Evolutionary conservation across 306 rosid genomes (phyloP).

Genomic region (Adenanthera pavonina): DNA sequence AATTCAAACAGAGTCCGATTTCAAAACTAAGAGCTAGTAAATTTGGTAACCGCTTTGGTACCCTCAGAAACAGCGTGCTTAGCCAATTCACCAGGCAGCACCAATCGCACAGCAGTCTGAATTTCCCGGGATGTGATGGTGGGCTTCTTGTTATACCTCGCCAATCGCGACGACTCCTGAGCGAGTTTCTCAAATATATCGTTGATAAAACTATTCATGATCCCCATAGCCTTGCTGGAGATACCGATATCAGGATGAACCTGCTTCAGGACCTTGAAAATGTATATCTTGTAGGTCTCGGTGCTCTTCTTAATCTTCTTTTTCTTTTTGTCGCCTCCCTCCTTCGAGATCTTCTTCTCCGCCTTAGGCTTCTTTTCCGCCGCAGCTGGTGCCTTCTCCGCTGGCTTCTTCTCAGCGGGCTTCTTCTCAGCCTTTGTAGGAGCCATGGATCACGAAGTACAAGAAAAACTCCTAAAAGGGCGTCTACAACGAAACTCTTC

Average conservation of each 20-base stretch:
- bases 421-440: slow-evolving; percentile 78
- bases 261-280: slow-evolving; percentile 82
- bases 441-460: slow-evolving; percentile 50
- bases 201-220: slow-evolving; percentile 81
- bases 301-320: slow-evolving; percentile 69
- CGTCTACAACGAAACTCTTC: not conserved
- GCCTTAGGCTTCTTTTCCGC: slow-evolving; percentile 71
- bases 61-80: slow-evolving; percentile 88
- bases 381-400: slow-evolving; percentile 58
- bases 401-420: slow-evolving; percentile 68
- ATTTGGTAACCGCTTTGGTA: slow-evolving; percentile 78
- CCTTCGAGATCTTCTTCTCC: slow-evolving; percentile 81
- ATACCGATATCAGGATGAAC: slow-evolving; percentile 81
- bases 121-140: slow-evolving; percentile 78
- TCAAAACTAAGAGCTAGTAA: slow-evolving; percentile 63
- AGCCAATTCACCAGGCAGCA: slow-evolving; percentile 77
- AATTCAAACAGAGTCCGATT: not conserved
- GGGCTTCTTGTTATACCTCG: slow-evolving; percentile 76
- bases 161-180: slow-evolving; percentile 69
- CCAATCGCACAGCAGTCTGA: slow-evolving; percentile 78
- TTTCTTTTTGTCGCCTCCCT: slow-evolving; percentile 71
- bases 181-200: slow-evolving; percentile 85
- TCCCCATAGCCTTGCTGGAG: slow-evolving; percentile 87
- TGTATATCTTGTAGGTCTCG: slow-evolving; percentile 82
- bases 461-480: not conserved